phyloP scores from a whole-genome alignment of 495 filamentous ascomycete species.

The Neurospora africana region DNA sequence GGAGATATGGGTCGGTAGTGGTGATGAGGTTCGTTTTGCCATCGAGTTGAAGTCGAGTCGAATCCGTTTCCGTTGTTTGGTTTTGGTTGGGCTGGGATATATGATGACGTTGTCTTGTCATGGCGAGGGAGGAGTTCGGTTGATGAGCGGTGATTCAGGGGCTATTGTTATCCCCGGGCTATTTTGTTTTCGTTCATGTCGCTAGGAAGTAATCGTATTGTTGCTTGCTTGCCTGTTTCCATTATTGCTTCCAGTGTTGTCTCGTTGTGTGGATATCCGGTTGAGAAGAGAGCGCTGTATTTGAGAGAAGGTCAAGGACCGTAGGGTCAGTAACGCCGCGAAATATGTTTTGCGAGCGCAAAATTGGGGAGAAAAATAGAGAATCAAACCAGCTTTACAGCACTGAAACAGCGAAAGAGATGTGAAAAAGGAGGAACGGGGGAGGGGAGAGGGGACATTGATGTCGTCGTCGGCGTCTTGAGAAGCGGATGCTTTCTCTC shows the following conservation, averaged over 20 bases:
- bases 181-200: not conserved
- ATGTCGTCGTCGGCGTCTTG: slow-evolving; percentile 18
- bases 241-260: not conserved
- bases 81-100: not conserved
- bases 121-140: not conserved
- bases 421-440: slow-evolving; percentile 3
- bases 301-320: not conserved
- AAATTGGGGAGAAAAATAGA: not conserved
- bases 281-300: slow-evolving; percentile 1
- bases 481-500: slow-evolving; percentile 7
- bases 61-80: not conserved
- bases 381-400: not conserved
- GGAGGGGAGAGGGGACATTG: not conserved
- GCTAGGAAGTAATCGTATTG: not conserved
- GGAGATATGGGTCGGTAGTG: not conserved
- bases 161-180: not conserved
- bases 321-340: not conserved
- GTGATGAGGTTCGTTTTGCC: not conserved
- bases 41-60: not conserved
- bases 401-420: not conserved
- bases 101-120: not conserved
- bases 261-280: not conserved
- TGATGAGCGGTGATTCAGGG: not conserved
- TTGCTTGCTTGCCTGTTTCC: not conserved
- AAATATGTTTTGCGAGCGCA: not conserved